These are phyloP conservation scores for Patellaria atrata DNA, from an alignment of 495 filamentous ascomycete genomes.

Conservation along the genomic window DNA sequence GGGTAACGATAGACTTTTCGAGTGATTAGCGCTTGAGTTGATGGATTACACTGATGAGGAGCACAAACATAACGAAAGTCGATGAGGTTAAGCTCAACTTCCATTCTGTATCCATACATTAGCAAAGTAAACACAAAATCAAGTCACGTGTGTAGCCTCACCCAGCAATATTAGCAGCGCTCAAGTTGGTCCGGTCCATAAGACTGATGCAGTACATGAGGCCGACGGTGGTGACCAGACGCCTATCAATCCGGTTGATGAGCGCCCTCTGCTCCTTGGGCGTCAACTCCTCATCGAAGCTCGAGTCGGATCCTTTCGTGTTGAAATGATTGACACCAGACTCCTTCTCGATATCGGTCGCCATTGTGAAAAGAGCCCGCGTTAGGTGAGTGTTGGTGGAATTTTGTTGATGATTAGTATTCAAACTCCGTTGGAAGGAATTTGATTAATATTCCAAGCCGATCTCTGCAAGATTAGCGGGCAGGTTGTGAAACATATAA, in stretches of 20 bases:
- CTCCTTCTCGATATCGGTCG: slow-evolving; percentile 1
- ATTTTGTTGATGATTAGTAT: no score
- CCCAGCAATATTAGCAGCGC: slow-evolving; percentile 48
- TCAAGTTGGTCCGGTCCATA: slow-evolving; percentile 57
- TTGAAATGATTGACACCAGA: background rate
- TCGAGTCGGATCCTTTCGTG: slow-evolving; percentile 1
- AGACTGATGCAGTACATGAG: slow-evolving; percentile 50
- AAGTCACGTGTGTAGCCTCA: background rate
- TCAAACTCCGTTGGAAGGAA: no score
- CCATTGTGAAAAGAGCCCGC: no score
- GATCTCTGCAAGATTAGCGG: no score
- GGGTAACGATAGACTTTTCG: slow-evolving; percentile 37
- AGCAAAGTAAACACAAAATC: no score
- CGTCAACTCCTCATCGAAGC: slow-evolving; percentile 17
- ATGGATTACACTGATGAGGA: no score
- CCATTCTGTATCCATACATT: no score
- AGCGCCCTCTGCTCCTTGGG: slow-evolving; percentile 27
- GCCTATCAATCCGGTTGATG: slow-evolving; percentile 45
- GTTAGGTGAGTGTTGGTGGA: no score
- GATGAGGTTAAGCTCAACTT: no score
- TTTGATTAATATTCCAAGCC: no score
- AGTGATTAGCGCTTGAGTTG: background rate
- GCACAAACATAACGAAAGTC: no score
- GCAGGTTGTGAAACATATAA: no score
- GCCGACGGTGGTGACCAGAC: slow-evolving; percentile 49